Base-by-base conservation (phyloP, 257 asterid species). In the Penstemon barbatus region DNA sequence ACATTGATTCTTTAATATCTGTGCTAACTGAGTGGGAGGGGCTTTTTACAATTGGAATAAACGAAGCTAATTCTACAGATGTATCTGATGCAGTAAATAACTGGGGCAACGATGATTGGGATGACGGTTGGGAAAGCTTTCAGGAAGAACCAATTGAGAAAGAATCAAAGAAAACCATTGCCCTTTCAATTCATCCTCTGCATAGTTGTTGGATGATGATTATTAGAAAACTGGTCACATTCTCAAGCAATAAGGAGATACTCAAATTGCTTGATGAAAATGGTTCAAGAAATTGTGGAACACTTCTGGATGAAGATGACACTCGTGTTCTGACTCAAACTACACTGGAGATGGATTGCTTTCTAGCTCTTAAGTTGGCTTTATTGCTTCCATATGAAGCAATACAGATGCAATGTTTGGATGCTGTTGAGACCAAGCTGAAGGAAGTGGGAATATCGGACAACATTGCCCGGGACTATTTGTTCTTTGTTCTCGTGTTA, bases 81-180 rank as follows among this genome's bases (percentile, higher is more conserved):
- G 73, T 55, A 51, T 72, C 88, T 62, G 88, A 87, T 62, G 78
- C 75, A 72, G 79, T 68, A 44, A 79, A 78, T 61, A 66, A 44
- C 83, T 91, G 97, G 97, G 74, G 74, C 79, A 90, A 83, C 37
- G 91, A 94, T 63, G 97, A 86, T 62, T 94, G 99, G 99, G 97
- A 94, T 62, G 97, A 91, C 70, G 99, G 97, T 49, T 94, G 99
- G 99, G 99, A 94, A 77, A 87, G 84, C 84, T 94, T 94, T 74
- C 95, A 76, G 68, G 99, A 91, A 79, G 96, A 89, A 69, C 62
- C 89, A 5, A 66, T 39, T 12, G 85, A 83, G 79, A 81, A 80
- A 69, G 97, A 83, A 71, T 44, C 73, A 4, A 76, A 80, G 63
- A 80, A 79, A 57, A 68, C 42, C 18, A 44, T 40, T 13, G 49